Percentiles rank a stretch among this genome's conserved stretches.
Evolutionary conservation across 1,284 basidiomycete genomes (phyloP).

Genomic region (Dichomitus squalens): DNA sequence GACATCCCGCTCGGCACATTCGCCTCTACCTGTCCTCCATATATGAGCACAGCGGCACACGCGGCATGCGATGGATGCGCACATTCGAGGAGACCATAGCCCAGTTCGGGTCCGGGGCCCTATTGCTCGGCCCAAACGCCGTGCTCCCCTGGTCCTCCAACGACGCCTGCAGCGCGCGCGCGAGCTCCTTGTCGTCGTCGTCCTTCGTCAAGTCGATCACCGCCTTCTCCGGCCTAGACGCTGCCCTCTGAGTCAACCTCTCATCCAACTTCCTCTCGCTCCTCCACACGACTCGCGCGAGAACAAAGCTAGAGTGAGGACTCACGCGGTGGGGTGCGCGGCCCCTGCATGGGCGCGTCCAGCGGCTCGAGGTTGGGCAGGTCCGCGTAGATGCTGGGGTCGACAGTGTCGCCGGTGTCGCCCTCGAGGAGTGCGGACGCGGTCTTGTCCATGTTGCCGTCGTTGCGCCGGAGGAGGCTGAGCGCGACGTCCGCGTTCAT

Average conservation of each 20-base stretch:
- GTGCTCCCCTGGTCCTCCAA: conserved; percentile 41
- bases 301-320: conserved; percentile 4
- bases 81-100: conserved; percentile 70
- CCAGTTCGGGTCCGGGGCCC: conserved; percentile 66
- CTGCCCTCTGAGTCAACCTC: conserved; percentile 13
- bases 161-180: conserved; percentile 55
- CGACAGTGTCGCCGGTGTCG: conserved; percentile 38
- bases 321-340: conserved; percentile 38
- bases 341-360: conserved; percentile 17
- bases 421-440: conserved; percentile 61
- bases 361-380: conserved; percentile 20
- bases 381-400: conserved; percentile 9
- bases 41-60: background rate
- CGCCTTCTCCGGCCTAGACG: conserved; percentile 39
- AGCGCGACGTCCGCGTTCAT: conserved; percentile 49
- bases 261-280: background rate
- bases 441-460: conserved; percentile 62
- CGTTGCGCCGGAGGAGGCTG: conserved; percentile 56
- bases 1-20: conserved; percentile 40
- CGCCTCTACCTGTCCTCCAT: conserved; percentile 31
- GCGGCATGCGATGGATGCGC: conserved; percentile 19
- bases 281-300: background rate
- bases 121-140: conserved; percentile 56
- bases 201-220: conserved; percentile 63
- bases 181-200: conserved; percentile 47